Evolutionary conservation across 2,329 filamentous ascomycete species (phyloP).

Genomic region (Phialemoniopsis sp.): DNA sequence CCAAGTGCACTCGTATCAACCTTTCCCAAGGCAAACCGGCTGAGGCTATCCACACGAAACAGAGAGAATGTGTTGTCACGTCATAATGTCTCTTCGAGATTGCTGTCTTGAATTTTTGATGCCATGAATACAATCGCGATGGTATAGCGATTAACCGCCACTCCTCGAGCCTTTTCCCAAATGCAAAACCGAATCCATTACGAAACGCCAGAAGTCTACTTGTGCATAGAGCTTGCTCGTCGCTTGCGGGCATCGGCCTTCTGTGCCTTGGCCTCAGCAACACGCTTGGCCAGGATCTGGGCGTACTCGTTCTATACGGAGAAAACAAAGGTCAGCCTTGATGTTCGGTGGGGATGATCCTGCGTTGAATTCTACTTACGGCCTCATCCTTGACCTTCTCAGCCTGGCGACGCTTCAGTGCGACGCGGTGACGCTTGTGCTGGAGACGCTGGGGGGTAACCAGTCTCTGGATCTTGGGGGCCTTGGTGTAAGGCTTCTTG

Average conservation of each 20-base stretch:
- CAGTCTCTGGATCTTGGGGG: slow-evolving; percentile 98
- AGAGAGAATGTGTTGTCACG: too few relatives aligned
- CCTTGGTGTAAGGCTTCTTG: slow-evolving; percentile 99
- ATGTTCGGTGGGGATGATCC: too few relatives aligned
- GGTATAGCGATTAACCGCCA: slow-evolving; percentile 2
- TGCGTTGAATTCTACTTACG: slow-evolving; percentile 45
- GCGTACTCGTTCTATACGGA: slow-evolving; percentile 83
- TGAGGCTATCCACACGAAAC: too few relatives aligned
- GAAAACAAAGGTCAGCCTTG: not conserved
- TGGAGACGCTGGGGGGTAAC: slow-evolving; percentile 99
- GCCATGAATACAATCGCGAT: slow-evolving; percentile 13
- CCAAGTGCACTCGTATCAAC: too few relatives aligned
- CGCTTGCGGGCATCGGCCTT: slow-evolving; percentile 96
- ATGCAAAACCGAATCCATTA: slow-evolving; percentile 3
- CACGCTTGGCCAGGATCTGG: slow-evolving; percentile 93
- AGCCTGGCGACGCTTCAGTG: slow-evolving; percentile 95
- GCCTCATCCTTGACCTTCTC: slow-evolving; percentile 99
- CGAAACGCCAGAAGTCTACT: slow-evolving; percentile 48
- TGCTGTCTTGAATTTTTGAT: slow-evolving; percentile 7
- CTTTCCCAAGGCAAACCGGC: too few relatives aligned
- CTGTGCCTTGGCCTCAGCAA: slow-evolving; percentile 90
- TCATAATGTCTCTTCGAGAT: too few relatives aligned
- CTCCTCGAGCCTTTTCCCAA: slow-evolving; percentile 4
- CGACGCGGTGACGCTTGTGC: slow-evolving; percentile 98
- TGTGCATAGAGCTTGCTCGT: slow-evolving; percentile 91